These are phyloP conservation scores for Craterostigma plantagineum DNA, from an alignment of 257 asterid species.

Conservation along the genomic window DNA sequence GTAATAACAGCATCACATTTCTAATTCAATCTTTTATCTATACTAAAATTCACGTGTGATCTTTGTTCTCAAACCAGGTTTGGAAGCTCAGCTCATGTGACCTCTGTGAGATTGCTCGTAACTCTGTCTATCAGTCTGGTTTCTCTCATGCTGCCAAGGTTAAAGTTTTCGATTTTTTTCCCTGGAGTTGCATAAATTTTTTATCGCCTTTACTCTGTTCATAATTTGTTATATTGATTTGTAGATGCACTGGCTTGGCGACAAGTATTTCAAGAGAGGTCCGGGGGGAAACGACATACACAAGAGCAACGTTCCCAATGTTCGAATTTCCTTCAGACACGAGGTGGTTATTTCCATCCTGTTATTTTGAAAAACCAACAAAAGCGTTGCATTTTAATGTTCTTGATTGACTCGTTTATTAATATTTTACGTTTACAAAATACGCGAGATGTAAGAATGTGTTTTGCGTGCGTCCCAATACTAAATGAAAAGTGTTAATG, in stretches of 20 bases:
- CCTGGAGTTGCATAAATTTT: too few species aligned
- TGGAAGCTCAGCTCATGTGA: slow-evolving; percentile 98
- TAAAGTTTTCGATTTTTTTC: too few species aligned
- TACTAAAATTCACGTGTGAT: neutral
- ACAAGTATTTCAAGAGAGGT: slow-evolving; percentile 49
- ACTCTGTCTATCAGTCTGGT: slow-evolving; percentile 93
- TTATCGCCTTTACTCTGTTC: neutral
- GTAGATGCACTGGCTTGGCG: slow-evolving; percentile 84
- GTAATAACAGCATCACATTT: too few species aligned
- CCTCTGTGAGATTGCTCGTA: slow-evolving; percentile 87
- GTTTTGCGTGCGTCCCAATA: too few species aligned
- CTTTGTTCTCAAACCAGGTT: slow-evolving; percentile 26
- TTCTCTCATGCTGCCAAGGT: slow-evolving; percentile 81
- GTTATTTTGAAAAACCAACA: neutral
- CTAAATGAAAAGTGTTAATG: neutral
- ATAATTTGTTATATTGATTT: slow-evolving; percentile 5
- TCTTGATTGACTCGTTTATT: neutral
- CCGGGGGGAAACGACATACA: slow-evolving; percentile 67
- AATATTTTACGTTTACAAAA: neutral
- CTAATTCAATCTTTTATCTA: neutral
- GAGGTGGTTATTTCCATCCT: slow-evolving; percentile 33
- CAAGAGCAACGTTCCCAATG: slow-evolving; percentile 79
- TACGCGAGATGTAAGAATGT: too few species aligned
- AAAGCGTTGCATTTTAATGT: neutral
- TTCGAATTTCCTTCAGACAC: slow-evolving; percentile 68